Evolutionary conservation across 2,329 filamentous ascomycete genomes (phyloP).

Genomic region (Diplodia scrobiculata): DNA sequence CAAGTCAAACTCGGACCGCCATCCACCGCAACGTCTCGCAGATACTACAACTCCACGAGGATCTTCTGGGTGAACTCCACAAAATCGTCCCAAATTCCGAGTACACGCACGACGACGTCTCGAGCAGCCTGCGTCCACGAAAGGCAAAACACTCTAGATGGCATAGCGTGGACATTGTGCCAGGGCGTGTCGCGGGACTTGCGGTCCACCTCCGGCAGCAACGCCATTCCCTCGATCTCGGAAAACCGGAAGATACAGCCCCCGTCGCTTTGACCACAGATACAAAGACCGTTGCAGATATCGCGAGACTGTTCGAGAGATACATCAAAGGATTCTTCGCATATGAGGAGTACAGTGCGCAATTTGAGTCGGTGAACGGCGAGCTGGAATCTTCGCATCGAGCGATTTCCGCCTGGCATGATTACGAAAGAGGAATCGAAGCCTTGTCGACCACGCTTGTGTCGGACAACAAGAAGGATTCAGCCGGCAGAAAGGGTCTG

Average conservation of each 20-base stretch:
- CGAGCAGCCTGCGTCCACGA: constrained; percentile 33
- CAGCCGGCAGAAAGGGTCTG: constrained; percentile 71
- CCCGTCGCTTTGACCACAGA: constrained; percentile 50
- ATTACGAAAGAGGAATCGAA: constrained; percentile 84
- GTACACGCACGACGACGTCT: constrained; percentile 41
- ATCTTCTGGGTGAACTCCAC: constrained; percentile 74
- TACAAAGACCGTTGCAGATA: constrained; percentile 56
- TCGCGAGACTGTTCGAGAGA: constrained; percentile 58
- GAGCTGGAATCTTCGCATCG: constrained; percentile 71
- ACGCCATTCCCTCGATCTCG: constrained; percentile 52
- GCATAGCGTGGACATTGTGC: constrained; percentile 52
- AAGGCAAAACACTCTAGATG: constrained; percentile 50
- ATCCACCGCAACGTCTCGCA: constrained; percentile 79
- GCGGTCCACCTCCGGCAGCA: constrained; percentile 42
- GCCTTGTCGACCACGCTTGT: constrained; percentile 73
- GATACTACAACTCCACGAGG: constrained; percentile 80
- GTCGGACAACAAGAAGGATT: constrained; percentile 65
- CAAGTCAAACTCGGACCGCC: constrained; percentile 66
- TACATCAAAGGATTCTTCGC: constrained; percentile 80
- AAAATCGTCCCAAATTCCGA: constrained; percentile 67
- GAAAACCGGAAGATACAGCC: constrained; percentile 45
- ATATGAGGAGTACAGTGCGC: constrained; percentile 90
- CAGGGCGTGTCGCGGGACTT: constrained; percentile 43
- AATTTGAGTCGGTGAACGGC: constrained; percentile 81
- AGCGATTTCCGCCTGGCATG: constrained; percentile 71